A percentile compares a stretch with the other conserved stretches of the same genome.
Evolutionary conservation across 306 rosid genomes (phyloP).

Genomic region (Rosa lucieae): DNA sequence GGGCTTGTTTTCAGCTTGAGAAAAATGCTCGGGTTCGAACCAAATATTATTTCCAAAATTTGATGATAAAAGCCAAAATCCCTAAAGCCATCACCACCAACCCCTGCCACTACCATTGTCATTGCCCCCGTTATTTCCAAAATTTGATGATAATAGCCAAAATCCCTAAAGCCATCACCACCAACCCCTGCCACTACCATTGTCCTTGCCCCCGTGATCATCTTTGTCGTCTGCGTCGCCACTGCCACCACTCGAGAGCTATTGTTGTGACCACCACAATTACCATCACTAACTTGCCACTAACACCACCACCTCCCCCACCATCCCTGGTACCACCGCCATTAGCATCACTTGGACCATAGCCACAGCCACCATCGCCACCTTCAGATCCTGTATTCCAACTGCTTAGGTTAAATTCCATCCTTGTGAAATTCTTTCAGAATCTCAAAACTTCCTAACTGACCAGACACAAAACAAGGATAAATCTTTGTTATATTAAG

Average conservation of each 20-base stretch:
- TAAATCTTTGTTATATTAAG: neutral
- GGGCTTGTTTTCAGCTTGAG: too few relatives aligned
- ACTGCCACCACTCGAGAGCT: neutral
- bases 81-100: too few relatives aligned
- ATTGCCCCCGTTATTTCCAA: neutral
- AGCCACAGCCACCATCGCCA: neutral
- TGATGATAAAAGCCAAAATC: too few relatives aligned
- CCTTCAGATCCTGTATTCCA: conserved; percentile 2
- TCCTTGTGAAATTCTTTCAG: neutral
- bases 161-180: too few relatives aligned
- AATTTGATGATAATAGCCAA: too few relatives aligned
- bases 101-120: too few relatives aligned
- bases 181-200: too few relatives aligned
- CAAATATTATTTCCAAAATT: too few relatives aligned
- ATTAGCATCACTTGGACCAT: neutral
- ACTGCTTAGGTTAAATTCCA: neutral
- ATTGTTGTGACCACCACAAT: neutral
- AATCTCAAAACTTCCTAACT: neutral
- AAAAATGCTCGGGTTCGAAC: too few relatives aligned
- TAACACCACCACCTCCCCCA: neutral
- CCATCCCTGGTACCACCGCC: neutral
- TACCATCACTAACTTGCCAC: neutral
- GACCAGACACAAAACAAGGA: neutral
- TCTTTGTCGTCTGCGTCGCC: neutral
- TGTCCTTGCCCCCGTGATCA: neutral